A percentile compares a stretch with the other conserved stretches of the same genome.
These are phyloP conservation scores for Colletotrichum paranaense DNA, from an alignment of 2,329 filamentous ascomycete species.

Conservation along the genomic window DNA sequence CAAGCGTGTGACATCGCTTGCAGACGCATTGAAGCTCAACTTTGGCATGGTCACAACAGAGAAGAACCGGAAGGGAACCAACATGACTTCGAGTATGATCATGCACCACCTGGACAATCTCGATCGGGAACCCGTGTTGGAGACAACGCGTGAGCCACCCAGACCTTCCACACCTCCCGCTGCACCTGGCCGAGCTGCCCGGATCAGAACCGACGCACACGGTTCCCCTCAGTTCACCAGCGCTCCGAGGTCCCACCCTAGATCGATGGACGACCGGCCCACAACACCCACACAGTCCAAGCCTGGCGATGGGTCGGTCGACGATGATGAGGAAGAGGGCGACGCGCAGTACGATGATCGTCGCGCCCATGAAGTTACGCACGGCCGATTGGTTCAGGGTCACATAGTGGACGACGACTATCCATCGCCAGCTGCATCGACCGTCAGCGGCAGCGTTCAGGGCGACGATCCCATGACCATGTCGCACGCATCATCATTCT, in stretches of 20 bases:
- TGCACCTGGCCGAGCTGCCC: slow-evolving; percentile 10
- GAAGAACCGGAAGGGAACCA: slow-evolving; percentile 67
- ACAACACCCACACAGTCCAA: slow-evolving; percentile 30
- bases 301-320: slow-evolving; percentile 11
- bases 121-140: slow-evolving; percentile 58
- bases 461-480: slow-evolving; percentile 87
- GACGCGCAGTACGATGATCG: slow-evolving; percentile 77
- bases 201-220: slow-evolving; percentile 29
- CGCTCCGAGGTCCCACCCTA: slow-evolving; percentile 39
- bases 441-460: slow-evolving; percentile 71
- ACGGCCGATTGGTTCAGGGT: slow-evolving; percentile 89
- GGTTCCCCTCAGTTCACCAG: slow-evolving; percentile 33
- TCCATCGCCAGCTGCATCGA: slow-evolving; percentile 79
- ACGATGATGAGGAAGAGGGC: slow-evolving; percentile 49
- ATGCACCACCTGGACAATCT: slow-evolving; percentile 74
- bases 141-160: slow-evolving; percentile 43
- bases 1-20: slow-evolving; percentile 94
- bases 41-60: slow-evolving; percentile 97
- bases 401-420: slow-evolving; percentile 97
- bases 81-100: slow-evolving; percentile 84
- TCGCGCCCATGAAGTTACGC: slow-evolving; percentile 88
- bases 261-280: slow-evolving; percentile 33
- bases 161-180: slow-evolving; percentile 33
- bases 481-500: slow-evolving; percentile 83
- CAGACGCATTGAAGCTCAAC: slow-evolving; percentile 95